Evolutionary conservation across 2,329 filamentous ascomycete species (phyloP).

Genomic region (Xylaria hypoxylon): DNA sequence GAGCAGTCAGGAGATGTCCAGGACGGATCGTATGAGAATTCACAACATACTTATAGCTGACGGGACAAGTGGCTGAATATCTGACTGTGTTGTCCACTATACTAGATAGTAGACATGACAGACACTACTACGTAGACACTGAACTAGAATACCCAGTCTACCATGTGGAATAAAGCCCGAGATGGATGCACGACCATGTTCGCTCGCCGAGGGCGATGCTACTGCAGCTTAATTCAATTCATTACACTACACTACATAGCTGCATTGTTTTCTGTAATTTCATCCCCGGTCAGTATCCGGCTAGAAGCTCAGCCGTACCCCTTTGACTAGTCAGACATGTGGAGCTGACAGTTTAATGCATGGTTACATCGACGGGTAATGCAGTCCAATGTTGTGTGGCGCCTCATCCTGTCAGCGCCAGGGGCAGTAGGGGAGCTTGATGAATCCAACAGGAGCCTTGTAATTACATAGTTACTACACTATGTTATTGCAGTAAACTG

Average conservation of each 20-base stretch:
- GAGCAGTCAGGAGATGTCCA: slow-evolving; percentile 4
- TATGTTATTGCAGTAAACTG: background rate
- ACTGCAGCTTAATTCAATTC: slow-evolving; percentile 11
- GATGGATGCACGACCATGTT: slow-evolving; percentile 15
- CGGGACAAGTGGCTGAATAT: slow-evolving; percentile 4
- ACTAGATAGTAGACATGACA: background rate
- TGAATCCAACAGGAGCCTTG: slow-evolving; percentile 18
- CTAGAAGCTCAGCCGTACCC: slow-evolving; percentile 20
- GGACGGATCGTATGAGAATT: slow-evolving; percentile 25
- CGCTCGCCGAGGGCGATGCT: slow-evolving; percentile 15
- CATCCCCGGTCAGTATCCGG: slow-evolving; percentile 1
- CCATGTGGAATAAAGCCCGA: slow-evolving; percentile 20
- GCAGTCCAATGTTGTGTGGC: background rate
- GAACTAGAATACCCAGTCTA: background rate
- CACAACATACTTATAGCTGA: slow-evolving; percentile 30
- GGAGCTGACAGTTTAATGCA: slow-evolving; percentile 15
- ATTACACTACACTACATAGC: background rate
- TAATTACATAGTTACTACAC: background rate
- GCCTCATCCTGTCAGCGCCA: slow-evolving; percentile 35
- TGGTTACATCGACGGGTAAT: background rate
- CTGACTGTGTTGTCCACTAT: slow-evolving; percentile 13
- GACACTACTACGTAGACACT: background rate
- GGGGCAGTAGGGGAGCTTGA: slow-evolving; percentile 4
- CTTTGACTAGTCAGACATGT: slow-evolving; percentile 34
- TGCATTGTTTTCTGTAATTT: slow-evolving; percentile 11